phyloP scores from a whole-genome alignment of 495 filamentous ascomycete genomes.

The Aspergillus leporis region DNA sequence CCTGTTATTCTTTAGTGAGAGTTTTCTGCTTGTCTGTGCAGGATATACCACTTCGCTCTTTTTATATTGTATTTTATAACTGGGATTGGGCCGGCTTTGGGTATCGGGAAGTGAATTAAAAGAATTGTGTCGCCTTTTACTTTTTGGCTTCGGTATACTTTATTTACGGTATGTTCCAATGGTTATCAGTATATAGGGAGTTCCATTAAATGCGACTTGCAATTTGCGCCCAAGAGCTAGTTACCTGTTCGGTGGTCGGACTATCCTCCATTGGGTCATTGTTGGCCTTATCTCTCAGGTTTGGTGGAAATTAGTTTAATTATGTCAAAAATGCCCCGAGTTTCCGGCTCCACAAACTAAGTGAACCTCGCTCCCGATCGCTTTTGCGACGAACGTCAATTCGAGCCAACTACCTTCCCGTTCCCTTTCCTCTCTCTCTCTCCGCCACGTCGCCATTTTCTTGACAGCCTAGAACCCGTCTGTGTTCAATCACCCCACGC shows the following conservation, averaged over 20 bases:
- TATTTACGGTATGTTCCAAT: conserved; percentile 7
- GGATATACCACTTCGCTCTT: conserved; percentile 28
- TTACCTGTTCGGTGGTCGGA: background rate
- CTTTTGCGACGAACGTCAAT: conserved; percentile 30
- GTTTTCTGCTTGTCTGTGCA: conserved; percentile 11
- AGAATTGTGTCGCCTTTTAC: conserved; percentile 13
- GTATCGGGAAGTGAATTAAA: background rate
- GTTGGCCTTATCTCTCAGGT: background rate
- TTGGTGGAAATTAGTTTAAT: background rate
- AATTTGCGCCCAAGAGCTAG: too few species aligned
- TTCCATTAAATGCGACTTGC: too few species aligned
- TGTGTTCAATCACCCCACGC: background rate
- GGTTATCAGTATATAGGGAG: conserved; percentile 4
- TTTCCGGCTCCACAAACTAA: conserved; percentile 22
- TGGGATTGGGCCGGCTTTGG: conserved; percentile 9
- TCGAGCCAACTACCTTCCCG: conserved; percentile 20
- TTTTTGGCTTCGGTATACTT: background rate
- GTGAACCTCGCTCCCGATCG: conserved; percentile 15
- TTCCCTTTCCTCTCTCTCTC: conserved; percentile 18
- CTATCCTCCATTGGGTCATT: background rate
- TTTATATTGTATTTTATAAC: conserved; percentile 4
- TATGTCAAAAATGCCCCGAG: conserved; percentile 2
- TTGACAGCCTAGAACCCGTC: conserved; percentile 4
- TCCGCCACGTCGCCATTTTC: conserved; percentile 24
- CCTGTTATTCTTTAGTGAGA: conserved; percentile 10